Base-by-base conservation (phyloP, 805 yeast species). In the Vanderwaltozyma tropicalis region DNA sequence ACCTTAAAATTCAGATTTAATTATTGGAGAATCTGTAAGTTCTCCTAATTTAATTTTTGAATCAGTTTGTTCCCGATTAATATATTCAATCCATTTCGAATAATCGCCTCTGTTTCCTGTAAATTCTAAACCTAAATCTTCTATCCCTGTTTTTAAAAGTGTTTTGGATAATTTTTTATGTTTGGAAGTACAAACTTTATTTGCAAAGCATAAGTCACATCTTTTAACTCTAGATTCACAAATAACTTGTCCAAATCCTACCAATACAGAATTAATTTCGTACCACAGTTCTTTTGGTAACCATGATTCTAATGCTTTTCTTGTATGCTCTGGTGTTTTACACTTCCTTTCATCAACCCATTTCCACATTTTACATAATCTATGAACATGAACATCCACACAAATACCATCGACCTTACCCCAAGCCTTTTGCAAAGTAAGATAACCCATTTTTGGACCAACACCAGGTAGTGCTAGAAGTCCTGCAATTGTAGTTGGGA, bases 401-500 rank as follows among this genome's bases (percentile, higher is more conserved):
- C 96, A 96, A n/a, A 88, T 84, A 0, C 96, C 96, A 37, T 69
- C 77, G 41, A 78, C 64, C 30, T 68, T 64, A 16, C 64, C 63
- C 96, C 96, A 87, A 0, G 92, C 95, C 29, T 75, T 72, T 50
- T 86, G 95, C 41, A 86, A 63, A 1, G 88, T 68, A 28, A 88
- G 61, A 54, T 73, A 81, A 0, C 94, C 95, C 97, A 88, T 88
- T 56, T 88, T 88, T 8, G 95, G 95, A 0, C 97, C 97, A 3
- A 88, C 94, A 0, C 97, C 97, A 0, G 96, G 96, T 24, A 88
- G 62, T 0, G 71, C 58, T 5, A 72, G 67, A 36, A 88, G 67
- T 1, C 79, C 88, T 6, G 71, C 76, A 8, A 53, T 82, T 68
- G 2, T 78, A 69, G 41, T 69, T 0, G 97, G 97, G 3, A 89